Evolutionary conservation across 1,139 yeast species (phyloP).

Genomic region (Sugiyamaella sp.): DNA sequence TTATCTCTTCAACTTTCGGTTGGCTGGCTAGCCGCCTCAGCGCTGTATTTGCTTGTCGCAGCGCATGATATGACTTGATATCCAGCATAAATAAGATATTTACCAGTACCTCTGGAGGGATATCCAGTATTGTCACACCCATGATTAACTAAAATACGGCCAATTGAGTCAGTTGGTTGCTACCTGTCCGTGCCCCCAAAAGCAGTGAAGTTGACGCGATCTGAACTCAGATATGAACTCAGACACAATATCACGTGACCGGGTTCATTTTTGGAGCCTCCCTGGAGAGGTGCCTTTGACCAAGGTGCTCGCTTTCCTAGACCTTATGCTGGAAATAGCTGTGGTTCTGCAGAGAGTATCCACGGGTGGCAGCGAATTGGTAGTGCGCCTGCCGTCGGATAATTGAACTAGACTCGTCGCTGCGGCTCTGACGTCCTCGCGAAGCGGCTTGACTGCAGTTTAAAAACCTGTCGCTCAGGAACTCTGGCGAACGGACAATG

Average conservation of each 20-base stretch:
- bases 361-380: no score
- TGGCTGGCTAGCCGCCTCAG: conserved; percentile 18
- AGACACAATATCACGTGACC: neutral
- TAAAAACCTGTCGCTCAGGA: neutral
- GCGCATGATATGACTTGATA: conserved; percentile 20
- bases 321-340: no score
- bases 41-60: conserved; percentile 22
- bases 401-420: no score
- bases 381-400: no score
- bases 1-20: conserved; percentile 13
- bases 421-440: conserved; percentile 1
- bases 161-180: neutral
- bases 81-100: conserved; percentile 23
- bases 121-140: conserved; percentile 18
- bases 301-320: no score
- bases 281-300: no score
- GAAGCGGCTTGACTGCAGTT: neutral
- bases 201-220: neutral
- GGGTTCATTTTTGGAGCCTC: no score
- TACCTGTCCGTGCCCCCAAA: neutral
- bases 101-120: conserved; percentile 24
- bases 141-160: neutral
- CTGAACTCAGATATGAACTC: no score
- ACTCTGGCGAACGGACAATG: neutral
- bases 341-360: no score